Base-by-base conservation (phyloP, 2,329 filamentous ascomycete species). In the Beauveria rudraprayagi region DNA sequence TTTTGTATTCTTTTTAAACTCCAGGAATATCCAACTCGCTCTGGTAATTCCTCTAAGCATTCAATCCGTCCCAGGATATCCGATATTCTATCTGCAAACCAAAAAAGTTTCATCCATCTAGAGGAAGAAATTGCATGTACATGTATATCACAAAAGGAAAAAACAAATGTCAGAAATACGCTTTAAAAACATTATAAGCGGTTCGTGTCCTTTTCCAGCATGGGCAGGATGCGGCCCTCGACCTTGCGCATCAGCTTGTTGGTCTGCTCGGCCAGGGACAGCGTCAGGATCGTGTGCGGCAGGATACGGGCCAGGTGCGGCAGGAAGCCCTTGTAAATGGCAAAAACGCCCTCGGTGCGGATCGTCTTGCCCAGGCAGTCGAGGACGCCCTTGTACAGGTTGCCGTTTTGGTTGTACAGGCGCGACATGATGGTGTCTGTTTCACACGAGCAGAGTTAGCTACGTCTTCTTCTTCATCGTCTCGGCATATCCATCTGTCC, bases 391-490 rank as follows among this genome's bases (percentile, higher is more conserved):
- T 83, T 87, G 80, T 99, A 99, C n/a, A 99, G 82, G 72, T 97
- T 96, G 57, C 94, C 94, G 64, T 92, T 96, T 75, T 99, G 94
- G 79, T 99, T 99, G 81, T 99, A 99, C 80, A 99, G 88, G 65
- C 94, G 89, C 64, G 91, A 94, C 94, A 99, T 99, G 76, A 99
- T 90, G 5, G 94, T 99, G 74, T 99, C 94, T 67, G 56, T 17
- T 11, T 22, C 34, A 43, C 44, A 48, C 41, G 11, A 37, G 14
- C 22, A 43, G 17, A 22, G 19, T 65, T 59, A 64, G 68, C 56
- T 43, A 16, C 34, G 34, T 37, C 3, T 44, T 34, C 37, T 4
- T 30, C 14, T 37, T 16, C 30, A 2, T 6, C 2, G 5, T 6
- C 34, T 14, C 6, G 5, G 34, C 34, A 37, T 37, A 37, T 16